Conservation (phyloP, 352 stramenopile genomes). For the Globisporangium solare region DNA sequence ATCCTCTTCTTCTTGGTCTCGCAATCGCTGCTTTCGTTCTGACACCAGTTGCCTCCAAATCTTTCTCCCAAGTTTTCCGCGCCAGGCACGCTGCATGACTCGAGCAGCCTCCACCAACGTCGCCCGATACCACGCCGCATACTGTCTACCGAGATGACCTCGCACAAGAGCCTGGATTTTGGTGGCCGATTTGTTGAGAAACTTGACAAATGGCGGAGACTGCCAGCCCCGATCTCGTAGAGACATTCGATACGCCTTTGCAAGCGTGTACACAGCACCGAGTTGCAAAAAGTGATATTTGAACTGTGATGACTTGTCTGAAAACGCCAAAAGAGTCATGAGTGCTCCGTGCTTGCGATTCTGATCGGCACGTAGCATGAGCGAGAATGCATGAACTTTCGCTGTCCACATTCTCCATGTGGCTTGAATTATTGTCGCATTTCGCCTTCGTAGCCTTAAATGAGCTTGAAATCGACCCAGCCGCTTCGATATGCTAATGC, state of each 20-base stretch:
- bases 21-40: slow-evolving; percentile 34
- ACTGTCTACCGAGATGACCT: slow-evolving; percentile 37
- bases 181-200: slow-evolving; percentile 37
- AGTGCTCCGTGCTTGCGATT: slow-evolving; percentile 29
- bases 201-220: slow-evolving; percentile 38
- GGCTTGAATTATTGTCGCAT: slow-evolving; percentile 54
- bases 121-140: slow-evolving; percentile 24
- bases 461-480: slow-evolving; percentile 36
- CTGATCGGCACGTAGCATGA: slow-evolving; percentile 30
- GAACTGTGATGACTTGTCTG: slow-evolving; percentile 9
- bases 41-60: slow-evolving; percentile 51
- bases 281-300: slow-evolving; percentile 42
- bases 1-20: slow-evolving; percentile 53
- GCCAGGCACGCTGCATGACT: slow-evolving; percentile 58
- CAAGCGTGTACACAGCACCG: slow-evolving; percentile 46
- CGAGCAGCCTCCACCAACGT: slow-evolving; percentile 25
- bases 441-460: slow-evolving; percentile 30
- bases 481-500: slow-evolving; percentile 34
- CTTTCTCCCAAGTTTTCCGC: slow-evolving; percentile 45
- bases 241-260: slow-evolving; percentile 39
- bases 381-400: slow-evolving; percentile 44
- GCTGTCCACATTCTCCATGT: slow-evolving; percentile 77
- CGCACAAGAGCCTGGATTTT: slow-evolving; percentile 58
- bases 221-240: slow-evolving; percentile 52
- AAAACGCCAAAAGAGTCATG: slow-evolving; percentile 19